Conservation (phyloP, 768 basidiomycete genomes). For the Panaeolus papilionaceus region DNA sequence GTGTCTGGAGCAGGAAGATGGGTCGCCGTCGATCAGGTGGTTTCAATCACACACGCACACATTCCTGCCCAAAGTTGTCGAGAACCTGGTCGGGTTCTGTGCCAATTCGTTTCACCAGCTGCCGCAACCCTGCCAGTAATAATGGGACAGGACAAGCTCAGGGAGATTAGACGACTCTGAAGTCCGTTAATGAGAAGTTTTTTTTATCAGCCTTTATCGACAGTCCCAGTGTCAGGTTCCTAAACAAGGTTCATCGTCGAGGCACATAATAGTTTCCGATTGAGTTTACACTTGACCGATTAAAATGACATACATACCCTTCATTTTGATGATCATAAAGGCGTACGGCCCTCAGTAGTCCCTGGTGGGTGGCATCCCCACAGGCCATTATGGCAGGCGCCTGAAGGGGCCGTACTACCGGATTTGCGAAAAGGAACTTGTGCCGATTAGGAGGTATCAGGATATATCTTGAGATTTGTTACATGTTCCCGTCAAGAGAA, state of each 20-base stretch:
- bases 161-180: neutral
- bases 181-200: neutral
- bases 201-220: neutral
- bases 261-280: constrained; percentile 1
- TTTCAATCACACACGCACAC: neutral
- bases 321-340: neutral
- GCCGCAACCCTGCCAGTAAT: neutral
- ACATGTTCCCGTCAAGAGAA: constrained; percentile 25
- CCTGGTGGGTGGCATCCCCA: constrained; percentile 4
- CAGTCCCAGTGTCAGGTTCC: neutral
- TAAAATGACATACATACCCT: constrained; percentile 9
- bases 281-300: constrained; percentile 11
- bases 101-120: neutral
- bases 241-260: constrained; percentile 2
- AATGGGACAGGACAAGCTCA: neutral
- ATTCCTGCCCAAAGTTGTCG: neutral
- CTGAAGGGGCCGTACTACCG: constrained; percentile 3
- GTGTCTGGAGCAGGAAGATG: neutral
- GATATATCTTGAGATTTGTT: constrained; percentile 15
- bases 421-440: neutral
- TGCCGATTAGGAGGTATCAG: neutral
- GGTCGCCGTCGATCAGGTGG: constrained; percentile 5
- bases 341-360: neutral
- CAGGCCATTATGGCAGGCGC: constrained; percentile 1
- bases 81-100: neutral